Base-by-base conservation (phyloP, 257 asterid genomes). In the Nemophila menziesii region DNA sequence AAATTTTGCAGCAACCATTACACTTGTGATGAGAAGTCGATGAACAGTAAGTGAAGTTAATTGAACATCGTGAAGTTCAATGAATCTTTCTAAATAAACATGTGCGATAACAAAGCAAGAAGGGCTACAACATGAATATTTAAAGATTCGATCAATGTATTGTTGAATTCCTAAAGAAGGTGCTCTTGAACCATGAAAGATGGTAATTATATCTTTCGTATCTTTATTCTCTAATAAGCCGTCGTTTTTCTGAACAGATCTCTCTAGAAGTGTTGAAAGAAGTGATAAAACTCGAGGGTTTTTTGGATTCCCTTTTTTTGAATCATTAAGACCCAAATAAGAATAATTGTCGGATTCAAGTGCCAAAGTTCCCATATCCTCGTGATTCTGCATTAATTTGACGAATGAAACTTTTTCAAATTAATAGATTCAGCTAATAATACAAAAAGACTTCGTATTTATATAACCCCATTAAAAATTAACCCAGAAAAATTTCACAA, bases 1-100 rank as follows among this genome's bases (percentile, higher is more conserved):
- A 56, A 74, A 90, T 57, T 90, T 90, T 19, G 94, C 94, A 2
- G 99, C 96, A 57, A 85, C 79, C 99, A 85, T 81, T 37, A 85
- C 67, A 23, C 99, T 72, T 20, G 94, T 85, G 57, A 90, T 81
- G 5, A 90, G 66, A 53, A 90, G 89, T 0, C 96, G 74, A 57
- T 90, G 99, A 36, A 85, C 62, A 55, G 74, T 90, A 55, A 85
- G 82, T 23, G 93, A 74, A 16, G 90, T 78, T 36, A 85, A 46
- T 44, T 50, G 26, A 9, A 73, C 29, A 33, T 65, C 56, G 8
- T 79, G 74, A 39, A 61, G 64, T 46, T 69, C 77, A 56, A 79
- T 54, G 58, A 70, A 90, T 60, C 77, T 73, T 27, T 82, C 96
- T 54, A 74, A 36, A 39, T 85, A 85, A 51, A 90, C 63, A 27